These are phyloP conservation scores for Hanseniaspora meyeri DNA, from an alignment of 805 yeast genomes.

Conservation along the genomic window DNA sequence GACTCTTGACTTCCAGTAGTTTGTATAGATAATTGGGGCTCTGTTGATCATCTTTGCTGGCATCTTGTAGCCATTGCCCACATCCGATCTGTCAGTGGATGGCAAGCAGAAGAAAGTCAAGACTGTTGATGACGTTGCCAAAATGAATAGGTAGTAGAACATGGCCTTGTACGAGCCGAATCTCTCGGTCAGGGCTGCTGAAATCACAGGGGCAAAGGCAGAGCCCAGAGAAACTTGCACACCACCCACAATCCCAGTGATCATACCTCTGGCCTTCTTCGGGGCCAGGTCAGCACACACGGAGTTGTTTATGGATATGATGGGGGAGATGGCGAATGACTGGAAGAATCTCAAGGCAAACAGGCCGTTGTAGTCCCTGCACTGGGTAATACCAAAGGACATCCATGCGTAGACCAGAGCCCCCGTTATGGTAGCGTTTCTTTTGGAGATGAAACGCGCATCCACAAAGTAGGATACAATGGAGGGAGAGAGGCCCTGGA, in stretches of 20 bases:
- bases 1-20: slow-evolving; percentile 13
- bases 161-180: slow-evolving; percentile 57
- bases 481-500: slow-evolving; percentile 70
- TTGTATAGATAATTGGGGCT: slow-evolving; percentile 33
- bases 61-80: slow-evolving; percentile 57
- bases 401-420: slow-evolving; percentile 45
- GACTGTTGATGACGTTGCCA: slow-evolving; percentile 38
- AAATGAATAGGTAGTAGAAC: slow-evolving; percentile 64
- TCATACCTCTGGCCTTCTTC: slow-evolving; percentile 54
- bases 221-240: slow-evolving; percentile 51
- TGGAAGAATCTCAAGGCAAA: slow-evolving; percentile 60
- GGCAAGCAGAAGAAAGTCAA: slow-evolving; percentile 39
- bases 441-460: slow-evolving; percentile 41
- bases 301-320: slow-evolving; percentile 58
- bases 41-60: slow-evolving; percentile 36
- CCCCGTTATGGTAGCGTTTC: slow-evolving; percentile 52
- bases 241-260: slow-evolving; percentile 55
- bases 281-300: slow-evolving; percentile 63
- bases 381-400: slow-evolving; percentile 53
- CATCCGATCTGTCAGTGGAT: slow-evolving; percentile 61
- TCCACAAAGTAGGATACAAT: slow-evolving; percentile 61
- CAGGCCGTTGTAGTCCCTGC: slow-evolving; percentile 47
- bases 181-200: slow-evolving; percentile 32
- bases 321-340: slow-evolving; percentile 65
- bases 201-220: slow-evolving; percentile 69